Evolutionary conservation across 768 basidiomycete species (phyloP), one percentile per base, ranked within the genome.

Genomic region (Pluteus cervinus): DNA sequence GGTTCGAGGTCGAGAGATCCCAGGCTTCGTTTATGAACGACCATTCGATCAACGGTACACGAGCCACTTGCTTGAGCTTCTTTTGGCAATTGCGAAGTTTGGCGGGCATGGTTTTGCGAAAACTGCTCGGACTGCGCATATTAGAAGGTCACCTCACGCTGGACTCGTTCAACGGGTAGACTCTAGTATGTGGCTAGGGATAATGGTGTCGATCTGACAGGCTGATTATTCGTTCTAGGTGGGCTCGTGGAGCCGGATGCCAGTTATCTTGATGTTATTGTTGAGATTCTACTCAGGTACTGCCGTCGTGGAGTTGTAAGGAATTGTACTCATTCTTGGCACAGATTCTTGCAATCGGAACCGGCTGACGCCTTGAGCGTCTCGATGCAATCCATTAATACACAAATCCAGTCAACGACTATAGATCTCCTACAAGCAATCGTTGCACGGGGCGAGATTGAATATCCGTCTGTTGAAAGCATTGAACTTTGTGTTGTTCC

Each of bases 81-180:
- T 97, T 2, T 64, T 88, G 8, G 79, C 80, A 1, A 68, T 96
- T 8, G 75, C 86, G 37, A 76, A 80, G 24, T 93, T 92, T 52
- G 93, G 93, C 1, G 92, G 92, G 2, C 86, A 89, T 57, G 89
- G 87, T 0, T 85, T 96, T 52, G 70, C 78, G 31, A 86, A 86
- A 49, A 73, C 81, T 2, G 81, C 86, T 0, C 73, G 82, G 37
- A 68, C 69, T 9, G 77, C 79, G 1, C 61, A 64, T 8, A 63
- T 91, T 37, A 76, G 72, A 43, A 75, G 81, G 22, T 80, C 87
- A 3, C 65, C 76, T 25, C 76, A 89, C 52, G 42, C 66, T 5
- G 78, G 69, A 3, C 60, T 97, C 7, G 50, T 78, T 7, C 66
- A 76, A 41, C 69, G 86, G 45, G 68, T 84, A 10, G 71, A 79